Conservation (phyloP, 495 filamentous ascomycete genomes). For the Penicillium salamii region DNA sequence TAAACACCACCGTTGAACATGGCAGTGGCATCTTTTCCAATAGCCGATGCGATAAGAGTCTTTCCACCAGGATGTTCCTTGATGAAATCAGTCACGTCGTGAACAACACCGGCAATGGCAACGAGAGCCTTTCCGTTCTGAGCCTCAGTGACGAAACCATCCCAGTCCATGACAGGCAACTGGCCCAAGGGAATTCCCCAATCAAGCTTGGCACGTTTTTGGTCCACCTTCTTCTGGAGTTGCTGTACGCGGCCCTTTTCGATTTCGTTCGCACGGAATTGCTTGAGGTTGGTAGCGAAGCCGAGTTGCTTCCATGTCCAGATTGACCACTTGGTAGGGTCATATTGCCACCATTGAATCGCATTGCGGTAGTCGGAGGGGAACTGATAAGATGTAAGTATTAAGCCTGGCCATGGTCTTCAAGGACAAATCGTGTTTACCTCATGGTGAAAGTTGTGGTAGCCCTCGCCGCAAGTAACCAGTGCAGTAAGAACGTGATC, state of each 20-base stretch:
- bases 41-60: slow-evolving; percentile 74
- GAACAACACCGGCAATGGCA: slow-evolving; percentile 82
- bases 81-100: slow-evolving; percentile 84
- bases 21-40: slow-evolving; percentile 90
- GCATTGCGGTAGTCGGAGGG: slow-evolving; percentile 95
- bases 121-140: slow-evolving; percentile 77
- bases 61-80: slow-evolving; percentile 89
- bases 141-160: slow-evolving; percentile 75
- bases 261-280: slow-evolving; percentile 89
- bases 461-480: slow-evolving; percentile 88
- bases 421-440: slow-evolving; percentile 1
- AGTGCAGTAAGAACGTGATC: slow-evolving; percentile 89
- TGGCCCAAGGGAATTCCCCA: slow-evolving; percentile 87
- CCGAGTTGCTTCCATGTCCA: slow-evolving; percentile 85
- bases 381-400: slow-evolving; percentile 50
- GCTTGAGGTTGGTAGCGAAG: slow-evolving; percentile 84
- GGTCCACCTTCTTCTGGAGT: slow-evolving; percentile 92
- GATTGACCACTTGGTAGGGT: slow-evolving; percentile 93
- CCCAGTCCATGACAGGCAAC: slow-evolving; percentile 88
- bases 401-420: background rate
- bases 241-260: slow-evolving; percentile 93
- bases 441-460: slow-evolving; percentile 95
- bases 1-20: slow-evolving; percentile 97
- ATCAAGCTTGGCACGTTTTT: slow-evolving; percentile 77
- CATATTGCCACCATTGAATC: slow-evolving; percentile 91